These are phyloP conservation scores for Kuraishia cidri DNA, from an alignment of 805 yeast genomes.

Conservation along the genomic window DNA sequence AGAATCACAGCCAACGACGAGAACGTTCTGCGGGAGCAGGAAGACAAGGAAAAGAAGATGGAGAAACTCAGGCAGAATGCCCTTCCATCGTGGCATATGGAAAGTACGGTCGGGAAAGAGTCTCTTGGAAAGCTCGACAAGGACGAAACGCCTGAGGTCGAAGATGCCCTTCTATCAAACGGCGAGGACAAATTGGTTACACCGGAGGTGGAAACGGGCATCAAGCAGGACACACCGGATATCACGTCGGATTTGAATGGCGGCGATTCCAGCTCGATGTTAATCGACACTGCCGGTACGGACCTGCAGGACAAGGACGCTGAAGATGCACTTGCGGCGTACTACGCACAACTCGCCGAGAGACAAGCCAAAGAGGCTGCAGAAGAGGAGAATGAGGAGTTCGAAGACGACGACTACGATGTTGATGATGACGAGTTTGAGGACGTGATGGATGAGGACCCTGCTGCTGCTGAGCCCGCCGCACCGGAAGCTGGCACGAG, in stretches of 20 bases:
- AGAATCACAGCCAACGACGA: constrained; percentile 86
- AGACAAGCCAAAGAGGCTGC: constrained; percentile 56
- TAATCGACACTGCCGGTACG: constrained; percentile 4
- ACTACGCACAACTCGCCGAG: constrained; percentile 69
- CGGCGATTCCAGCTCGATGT: constrained; percentile 5
- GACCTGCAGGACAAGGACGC: constrained; percentile 51
- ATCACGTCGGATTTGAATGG: not conserved
- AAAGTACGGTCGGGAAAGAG: constrained; percentile 76
- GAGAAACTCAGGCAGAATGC: constrained; percentile 83
- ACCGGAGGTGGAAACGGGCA: constrained; percentile 3
- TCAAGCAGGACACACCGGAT: constrained; percentile 3
- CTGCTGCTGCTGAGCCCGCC: not conserved
- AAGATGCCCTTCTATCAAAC: constrained; percentile 10
- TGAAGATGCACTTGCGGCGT: constrained; percentile 64
- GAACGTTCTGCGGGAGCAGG: constrained; percentile 54
- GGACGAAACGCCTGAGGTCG: constrained; percentile 11
- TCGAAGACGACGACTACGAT: constrained; percentile 34
- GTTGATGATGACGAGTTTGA: constrained; percentile 21
- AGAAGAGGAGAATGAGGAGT: constrained; percentile 46
- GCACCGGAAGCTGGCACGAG: not conserved
- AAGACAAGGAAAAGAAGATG: constrained; percentile 58
- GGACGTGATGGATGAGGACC: constrained; percentile 11
- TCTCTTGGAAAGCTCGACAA: constrained; percentile 44
- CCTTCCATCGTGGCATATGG: constrained; percentile 93
- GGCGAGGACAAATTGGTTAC: constrained; percentile 5